phyloP scores from a whole-genome alignment of 2,329 filamentous ascomycete genomes.

The Atkinsonella texensis region DNA sequence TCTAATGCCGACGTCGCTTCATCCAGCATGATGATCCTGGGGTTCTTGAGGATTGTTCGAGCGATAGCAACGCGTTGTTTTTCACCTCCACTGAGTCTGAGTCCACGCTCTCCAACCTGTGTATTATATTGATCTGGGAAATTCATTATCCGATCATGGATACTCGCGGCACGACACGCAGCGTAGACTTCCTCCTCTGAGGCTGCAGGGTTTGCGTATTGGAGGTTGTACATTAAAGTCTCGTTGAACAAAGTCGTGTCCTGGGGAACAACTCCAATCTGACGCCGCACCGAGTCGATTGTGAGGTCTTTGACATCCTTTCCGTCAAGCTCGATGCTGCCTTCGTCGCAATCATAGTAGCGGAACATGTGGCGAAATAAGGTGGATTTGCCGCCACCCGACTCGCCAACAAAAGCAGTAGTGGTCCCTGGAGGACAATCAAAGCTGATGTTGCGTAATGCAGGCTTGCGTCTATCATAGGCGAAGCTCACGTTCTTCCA shows the following conservation, averaged over 20 bases:
- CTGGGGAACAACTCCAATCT: constrained; percentile 94
- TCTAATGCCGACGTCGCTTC: constrained; percentile 88
- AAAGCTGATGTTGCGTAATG: constrained; percentile 73
- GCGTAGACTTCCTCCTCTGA: constrained; percentile 71
- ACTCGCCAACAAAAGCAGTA: constrained; percentile 92
- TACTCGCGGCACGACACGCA: constrained; percentile 77
- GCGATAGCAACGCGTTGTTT: constrained; percentile 92
- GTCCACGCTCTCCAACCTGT: constrained; percentile 80
- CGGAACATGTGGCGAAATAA: constrained; percentile 92
- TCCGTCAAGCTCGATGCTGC: constrained; percentile 74
- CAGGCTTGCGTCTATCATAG: constrained; percentile 78
- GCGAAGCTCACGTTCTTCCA: constrained; percentile 87
- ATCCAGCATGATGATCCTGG: constrained; percentile 83
- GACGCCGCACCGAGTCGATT: constrained; percentile 81
- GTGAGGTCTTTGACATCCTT: constrained; percentile 75
- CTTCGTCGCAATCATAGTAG: constrained; percentile 79
- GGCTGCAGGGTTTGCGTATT: constrained; percentile 72
- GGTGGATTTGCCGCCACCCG: constrained; percentile 92
- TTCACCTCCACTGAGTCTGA: constrained; percentile 80
- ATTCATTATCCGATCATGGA: constrained; percentile 80
- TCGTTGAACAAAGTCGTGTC: constrained; percentile 95
- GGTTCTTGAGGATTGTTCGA: constrained; percentile 83
- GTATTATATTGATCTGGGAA: constrained; percentile 85
- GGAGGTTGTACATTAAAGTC: constrained; percentile 86
- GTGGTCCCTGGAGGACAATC: constrained; percentile 81